These are phyloP conservation scores for Camellia lanceoleosa DNA, from an alignment of 148 eudicot genomes.

Conservation along the genomic window DNA sequence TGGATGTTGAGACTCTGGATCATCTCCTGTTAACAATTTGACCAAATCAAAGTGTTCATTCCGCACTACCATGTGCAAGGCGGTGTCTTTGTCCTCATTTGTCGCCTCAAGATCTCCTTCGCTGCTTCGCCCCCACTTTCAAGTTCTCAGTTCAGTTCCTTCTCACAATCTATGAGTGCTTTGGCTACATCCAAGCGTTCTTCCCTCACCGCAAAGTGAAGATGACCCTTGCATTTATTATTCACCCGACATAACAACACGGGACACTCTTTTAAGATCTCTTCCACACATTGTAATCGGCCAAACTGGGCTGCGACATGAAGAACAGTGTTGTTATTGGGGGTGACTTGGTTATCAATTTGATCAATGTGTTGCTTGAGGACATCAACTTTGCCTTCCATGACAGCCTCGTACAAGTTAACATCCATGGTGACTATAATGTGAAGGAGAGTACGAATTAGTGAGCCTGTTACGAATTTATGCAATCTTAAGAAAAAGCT, in stretches of 20 bases:
- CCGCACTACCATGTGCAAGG: background rate
- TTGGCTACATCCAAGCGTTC: background rate
- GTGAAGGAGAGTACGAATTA: too few relatives aligned
- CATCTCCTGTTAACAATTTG: background rate
- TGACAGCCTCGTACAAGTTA: background rate
- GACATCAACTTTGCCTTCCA: background rate
- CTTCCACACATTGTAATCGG: background rate
- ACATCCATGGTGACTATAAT: background rate
- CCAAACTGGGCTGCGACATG: conserved; percentile 6
- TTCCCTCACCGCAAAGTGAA: conserved; percentile 2
- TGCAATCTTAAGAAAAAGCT: too few relatives aligned
- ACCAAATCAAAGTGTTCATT: background rate
- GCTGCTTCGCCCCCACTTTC: background rate
- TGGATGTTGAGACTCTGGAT: background rate
- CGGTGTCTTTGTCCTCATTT: background rate
- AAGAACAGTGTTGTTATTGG: background rate
- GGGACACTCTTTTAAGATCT: background rate
- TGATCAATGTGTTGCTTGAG: background rate
- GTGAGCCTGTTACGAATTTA: too few relatives aligned
- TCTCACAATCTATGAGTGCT: background rate
- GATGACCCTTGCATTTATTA: background rate
- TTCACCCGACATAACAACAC: background rate
- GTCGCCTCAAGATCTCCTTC: background rate
- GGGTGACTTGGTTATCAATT: background rate
- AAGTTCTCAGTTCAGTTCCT: background rate